These are phyloP conservation scores for Plasmodium malariae DNA, from an alignment of 169 alveolate species.

Conservation along the genomic window DNA sequence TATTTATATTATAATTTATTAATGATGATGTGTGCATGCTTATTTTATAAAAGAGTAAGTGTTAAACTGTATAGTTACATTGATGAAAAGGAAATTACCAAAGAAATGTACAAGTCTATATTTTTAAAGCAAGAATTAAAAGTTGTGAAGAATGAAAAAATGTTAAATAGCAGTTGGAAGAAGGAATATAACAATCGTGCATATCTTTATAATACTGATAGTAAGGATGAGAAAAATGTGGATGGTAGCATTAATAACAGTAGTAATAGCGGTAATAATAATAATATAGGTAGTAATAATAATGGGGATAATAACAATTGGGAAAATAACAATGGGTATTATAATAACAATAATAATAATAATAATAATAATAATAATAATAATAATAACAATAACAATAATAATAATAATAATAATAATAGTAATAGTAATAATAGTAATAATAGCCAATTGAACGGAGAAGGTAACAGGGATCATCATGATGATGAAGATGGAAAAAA, in stretches of 20 bases:
- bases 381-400: background rate
- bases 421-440: too few relatives aligned
- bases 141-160: background rate
- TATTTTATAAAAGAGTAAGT: background rate
- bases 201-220: background rate
- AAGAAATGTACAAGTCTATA: background rate
- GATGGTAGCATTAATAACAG: background rate
- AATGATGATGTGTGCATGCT: background rate
- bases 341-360: background rate
- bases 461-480: background rate
- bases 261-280: background rate
- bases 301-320: background rate
- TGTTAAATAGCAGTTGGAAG: background rate
- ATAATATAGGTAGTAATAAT: background rate
- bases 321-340: background rate
- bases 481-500: constrained; percentile 7
- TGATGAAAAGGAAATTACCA: background rate
- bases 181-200: background rate
- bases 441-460: background rate
- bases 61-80: background rate
- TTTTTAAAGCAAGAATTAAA: background rate
- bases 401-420: background rate
- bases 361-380: background rate
- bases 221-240: background rate
- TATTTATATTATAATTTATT: background rate